These are phyloP conservation scores for Populus ilicifolia DNA, from an alignment of 345 rosid species.

Conservation along the genomic window DNA sequence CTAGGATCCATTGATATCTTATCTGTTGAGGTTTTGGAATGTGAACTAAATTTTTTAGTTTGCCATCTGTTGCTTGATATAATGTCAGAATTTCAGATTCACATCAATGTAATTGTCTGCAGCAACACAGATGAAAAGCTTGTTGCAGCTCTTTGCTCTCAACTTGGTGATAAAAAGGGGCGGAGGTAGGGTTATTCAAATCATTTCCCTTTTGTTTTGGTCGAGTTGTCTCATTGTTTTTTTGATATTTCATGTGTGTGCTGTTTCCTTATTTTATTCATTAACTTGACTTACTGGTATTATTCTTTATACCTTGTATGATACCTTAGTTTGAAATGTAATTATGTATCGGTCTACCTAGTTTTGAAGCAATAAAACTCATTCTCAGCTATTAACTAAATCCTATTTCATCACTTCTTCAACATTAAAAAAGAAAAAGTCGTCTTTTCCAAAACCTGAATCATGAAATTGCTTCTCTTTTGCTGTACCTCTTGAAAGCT, in stretches of 20 bases:
- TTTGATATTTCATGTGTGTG: background rate
- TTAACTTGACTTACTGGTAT: background rate
- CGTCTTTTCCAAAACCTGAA: background rate
- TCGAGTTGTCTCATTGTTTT: background rate
- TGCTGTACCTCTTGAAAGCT: background rate
- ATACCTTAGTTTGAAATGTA: background rate
- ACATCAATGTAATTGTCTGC: constrained; percentile 25
- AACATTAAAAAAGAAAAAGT: too few relatives aligned
- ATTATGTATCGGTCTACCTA: background rate
- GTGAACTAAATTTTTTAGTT: constrained; percentile 5
- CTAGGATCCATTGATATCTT: background rate
- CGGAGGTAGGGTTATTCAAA: constrained; percentile 43
- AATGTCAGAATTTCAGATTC: background rate
- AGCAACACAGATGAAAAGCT: constrained; percentile 95
- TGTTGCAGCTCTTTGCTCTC: constrained; percentile 84
- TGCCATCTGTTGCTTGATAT: background rate
- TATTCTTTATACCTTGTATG: background rate
- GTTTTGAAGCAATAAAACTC: background rate
- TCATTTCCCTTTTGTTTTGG: background rate
- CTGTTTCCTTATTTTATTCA: background rate
- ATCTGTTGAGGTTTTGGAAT: constrained; percentile 16
- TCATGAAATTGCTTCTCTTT: background rate
- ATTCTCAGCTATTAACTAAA: background rate
- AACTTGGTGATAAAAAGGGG: constrained; percentile 38
- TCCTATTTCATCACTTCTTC: too few relatives aligned